These are phyloP conservation scores for Aechmea fasciata DNA, from an alignment of 176 grass and related monocot genomes.

Conservation along the genomic window DNA sequence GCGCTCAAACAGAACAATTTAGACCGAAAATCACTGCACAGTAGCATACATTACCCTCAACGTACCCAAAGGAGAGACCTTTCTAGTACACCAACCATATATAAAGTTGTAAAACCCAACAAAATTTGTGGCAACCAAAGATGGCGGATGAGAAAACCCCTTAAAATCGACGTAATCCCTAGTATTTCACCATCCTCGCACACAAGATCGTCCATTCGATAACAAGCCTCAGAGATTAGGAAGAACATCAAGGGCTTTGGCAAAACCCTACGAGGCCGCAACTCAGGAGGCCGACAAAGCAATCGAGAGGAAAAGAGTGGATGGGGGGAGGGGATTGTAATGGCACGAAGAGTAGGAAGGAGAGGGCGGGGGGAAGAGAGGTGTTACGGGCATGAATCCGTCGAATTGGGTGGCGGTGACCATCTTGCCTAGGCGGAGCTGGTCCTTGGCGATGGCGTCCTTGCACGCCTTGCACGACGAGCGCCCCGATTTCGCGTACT, in stretches of 20 bases:
- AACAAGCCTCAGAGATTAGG: too few species aligned
- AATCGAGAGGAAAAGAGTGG: not conserved
- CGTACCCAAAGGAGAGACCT: too few species aligned
- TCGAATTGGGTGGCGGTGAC: slow-evolving; percentile 85
- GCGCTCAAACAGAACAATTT: too few species aligned
- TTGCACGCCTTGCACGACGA: slow-evolving; percentile 90
- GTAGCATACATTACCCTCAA: too few species aligned
- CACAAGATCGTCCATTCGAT: too few species aligned
- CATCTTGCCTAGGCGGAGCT: slow-evolving; percentile 88
- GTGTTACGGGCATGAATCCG: slow-evolving; percentile 80
- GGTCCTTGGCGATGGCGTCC: slow-evolving; percentile 67
- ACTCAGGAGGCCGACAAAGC: not conserved
- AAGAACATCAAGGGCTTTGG: not conserved
- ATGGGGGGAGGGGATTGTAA: not conserved
- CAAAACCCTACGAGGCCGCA: not conserved
- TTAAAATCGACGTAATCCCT: too few species aligned
- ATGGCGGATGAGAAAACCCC: too few species aligned
- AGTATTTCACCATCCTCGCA: too few species aligned
- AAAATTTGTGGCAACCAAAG: too few species aligned
- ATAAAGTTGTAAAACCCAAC: too few species aligned
- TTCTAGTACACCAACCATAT: too few species aligned
- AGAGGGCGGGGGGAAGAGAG: not conserved
- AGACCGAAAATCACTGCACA: too few species aligned
- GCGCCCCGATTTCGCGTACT: slow-evolving; percentile 87
- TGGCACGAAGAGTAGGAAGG: not conserved